Evolutionary conservation across 345 rosid genomes (phyloP).

Genomic region (Dimocarpus longan): DNA sequence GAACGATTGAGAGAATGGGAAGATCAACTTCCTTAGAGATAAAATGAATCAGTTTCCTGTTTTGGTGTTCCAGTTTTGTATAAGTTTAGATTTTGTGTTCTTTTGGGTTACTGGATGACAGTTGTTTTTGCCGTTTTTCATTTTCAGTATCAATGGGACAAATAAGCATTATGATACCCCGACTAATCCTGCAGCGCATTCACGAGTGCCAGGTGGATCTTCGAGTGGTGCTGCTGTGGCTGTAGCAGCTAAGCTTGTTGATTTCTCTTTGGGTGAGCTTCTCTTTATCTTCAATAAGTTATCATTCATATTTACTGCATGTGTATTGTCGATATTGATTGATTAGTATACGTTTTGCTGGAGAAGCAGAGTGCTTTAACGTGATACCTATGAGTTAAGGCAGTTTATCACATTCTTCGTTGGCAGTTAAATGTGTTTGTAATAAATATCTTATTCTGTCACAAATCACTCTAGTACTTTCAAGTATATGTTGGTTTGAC

Average conservation of each 20-base stretch:
- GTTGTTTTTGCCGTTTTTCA: conserved; percentile 23
- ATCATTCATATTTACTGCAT: not conserved
- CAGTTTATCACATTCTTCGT: not conserved
- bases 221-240: conserved; percentile 94
- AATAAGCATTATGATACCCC: conserved; percentile 84
- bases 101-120: conserved; percentile 4
- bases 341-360: too few relatives aligned
- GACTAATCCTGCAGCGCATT: conserved; percentile 77
- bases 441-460: not conserved
- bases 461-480: not conserved
- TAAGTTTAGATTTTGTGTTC: conserved; percentile 15
- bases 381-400: not conserved
- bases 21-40: not conserved
- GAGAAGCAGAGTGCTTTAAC: not conserved
- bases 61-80: not conserved
- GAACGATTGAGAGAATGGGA: not conserved
- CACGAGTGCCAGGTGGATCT: conserved; percentile 86
- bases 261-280: conserved; percentile 78
- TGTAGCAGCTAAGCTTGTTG: conserved; percentile 85
- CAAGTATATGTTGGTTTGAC: not conserved
- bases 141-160: conserved; percentile 82
- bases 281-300: not conserved
- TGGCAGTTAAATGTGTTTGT: not conserved
- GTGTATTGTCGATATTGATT: not conserved
- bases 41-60: not conserved